These are phyloP conservation scores for Phalaenopsis equestris DNA, from an alignment of 106 monocot species.

Conservation along the genomic window DNA sequence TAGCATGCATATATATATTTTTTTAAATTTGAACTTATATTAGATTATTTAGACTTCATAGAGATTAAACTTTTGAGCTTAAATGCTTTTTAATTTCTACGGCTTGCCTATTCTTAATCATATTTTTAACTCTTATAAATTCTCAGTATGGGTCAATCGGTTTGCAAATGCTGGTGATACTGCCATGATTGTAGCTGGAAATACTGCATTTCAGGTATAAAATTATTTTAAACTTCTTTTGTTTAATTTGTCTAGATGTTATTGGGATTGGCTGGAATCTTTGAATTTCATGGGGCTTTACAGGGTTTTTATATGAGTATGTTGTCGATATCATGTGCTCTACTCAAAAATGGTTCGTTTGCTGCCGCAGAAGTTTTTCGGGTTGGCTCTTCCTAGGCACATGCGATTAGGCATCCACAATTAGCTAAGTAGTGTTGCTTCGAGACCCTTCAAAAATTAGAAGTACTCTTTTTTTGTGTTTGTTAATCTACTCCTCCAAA, in stretches of 20 bases:
- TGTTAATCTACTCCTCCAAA: not conserved
- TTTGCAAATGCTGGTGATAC: slow-evolving; percentile 98
- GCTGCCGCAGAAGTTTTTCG: not conserved
- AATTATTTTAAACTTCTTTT: slow-evolving; percentile 6
- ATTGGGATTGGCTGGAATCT: not conserved
- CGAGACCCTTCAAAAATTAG: not conserved
- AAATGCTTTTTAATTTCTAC: not conserved
- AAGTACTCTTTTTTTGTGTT: not conserved
- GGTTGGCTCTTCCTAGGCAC: not conserved
- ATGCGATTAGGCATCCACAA: not conserved
- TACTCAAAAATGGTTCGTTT: not conserved
- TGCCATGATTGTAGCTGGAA: slow-evolving; percentile 75
- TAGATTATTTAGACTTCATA: not conserved
- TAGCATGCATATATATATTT: not conserved
- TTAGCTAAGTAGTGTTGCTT: not conserved
- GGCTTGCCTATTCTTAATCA: not conserved
- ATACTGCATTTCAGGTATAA: slow-evolving; percentile 62
- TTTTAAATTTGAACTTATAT: not conserved
- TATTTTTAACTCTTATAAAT: slow-evolving; percentile 2
- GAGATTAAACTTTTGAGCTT: not conserved
- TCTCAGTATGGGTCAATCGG: slow-evolving; percentile 88
- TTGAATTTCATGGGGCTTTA: not conserved
- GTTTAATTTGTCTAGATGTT: not conserved
- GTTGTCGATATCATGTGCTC: not conserved
- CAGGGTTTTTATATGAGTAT: not conserved